Evolutionary conservation across 345 rosid genomes (phyloP).

Genomic region (Erucastrum elatum): DNA sequence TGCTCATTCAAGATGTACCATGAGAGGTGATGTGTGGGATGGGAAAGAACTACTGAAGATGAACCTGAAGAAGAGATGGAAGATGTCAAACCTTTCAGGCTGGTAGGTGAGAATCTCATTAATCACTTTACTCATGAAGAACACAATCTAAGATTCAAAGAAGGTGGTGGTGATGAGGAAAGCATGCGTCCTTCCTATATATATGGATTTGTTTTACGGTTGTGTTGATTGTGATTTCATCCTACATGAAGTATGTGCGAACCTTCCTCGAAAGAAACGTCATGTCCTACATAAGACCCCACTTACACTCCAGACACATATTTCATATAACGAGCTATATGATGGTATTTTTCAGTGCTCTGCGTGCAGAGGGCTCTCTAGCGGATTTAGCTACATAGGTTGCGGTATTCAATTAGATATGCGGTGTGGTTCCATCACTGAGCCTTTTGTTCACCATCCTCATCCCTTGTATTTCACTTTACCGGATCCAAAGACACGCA

Average conservation of each 20-base stretch:
- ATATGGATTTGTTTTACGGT: neutral
- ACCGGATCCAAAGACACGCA: neutral
- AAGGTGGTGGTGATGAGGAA: neutral
- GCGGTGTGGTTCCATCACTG: neutral
- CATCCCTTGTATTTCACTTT: neutral
- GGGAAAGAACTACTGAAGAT: neutral
- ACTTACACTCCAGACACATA: neutral
- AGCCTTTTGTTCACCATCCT: neutral
- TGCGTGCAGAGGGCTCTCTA: neutral
- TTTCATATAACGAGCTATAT: neutral
- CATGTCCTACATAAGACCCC: neutral
- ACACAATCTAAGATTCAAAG: neutral
- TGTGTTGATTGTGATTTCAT: neutral
- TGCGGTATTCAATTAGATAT: neutral
- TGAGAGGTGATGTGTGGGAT: neutral
- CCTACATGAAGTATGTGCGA: neutral
- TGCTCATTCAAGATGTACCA: neutral
- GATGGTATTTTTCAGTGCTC: neutral
- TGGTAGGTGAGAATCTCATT: neutral
- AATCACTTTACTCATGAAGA: neutral
- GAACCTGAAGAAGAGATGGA: neutral
- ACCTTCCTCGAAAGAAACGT: neutral
- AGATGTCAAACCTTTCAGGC: neutral
- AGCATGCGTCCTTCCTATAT: neutral
- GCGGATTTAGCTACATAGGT: conserved; percentile 1